Percentiles rank a stretch among this genome's conserved stretches.
These are phyloP conservation scores for bread wheat (Triticum aestivum) DNA, from an alignment of 176 grass and related monocot genomes.

Conservation along the genomic window DNA sequence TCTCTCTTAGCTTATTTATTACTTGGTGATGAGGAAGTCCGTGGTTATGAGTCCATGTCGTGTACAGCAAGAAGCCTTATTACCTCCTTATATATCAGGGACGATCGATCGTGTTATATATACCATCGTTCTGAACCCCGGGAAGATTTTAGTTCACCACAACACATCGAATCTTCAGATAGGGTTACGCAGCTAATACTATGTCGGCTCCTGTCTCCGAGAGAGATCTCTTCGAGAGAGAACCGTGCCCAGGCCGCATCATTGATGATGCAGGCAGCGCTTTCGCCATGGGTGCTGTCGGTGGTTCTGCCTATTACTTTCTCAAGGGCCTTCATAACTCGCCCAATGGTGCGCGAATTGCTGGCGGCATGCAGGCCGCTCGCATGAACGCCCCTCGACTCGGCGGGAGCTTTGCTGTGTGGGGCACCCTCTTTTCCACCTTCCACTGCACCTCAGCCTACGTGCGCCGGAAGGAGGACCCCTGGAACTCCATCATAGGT, in stretches of 20 bases:
- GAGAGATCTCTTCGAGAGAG: background rate
- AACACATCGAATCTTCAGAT: background rate
- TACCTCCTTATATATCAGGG: background rate
- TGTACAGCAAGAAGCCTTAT: constrained; percentile 18
- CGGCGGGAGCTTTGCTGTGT: constrained; percentile 40
- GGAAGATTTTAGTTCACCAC: background rate
- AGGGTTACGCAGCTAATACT: background rate
- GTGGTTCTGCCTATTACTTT: constrained; percentile 53
- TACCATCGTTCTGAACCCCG: background rate
- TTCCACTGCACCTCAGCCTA: constrained; percentile 89
- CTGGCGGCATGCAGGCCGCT: constrained; percentile 30
- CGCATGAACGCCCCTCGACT: constrained; percentile 41
- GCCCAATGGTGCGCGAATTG: constrained; percentile 35
- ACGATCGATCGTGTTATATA: constrained; percentile 10
- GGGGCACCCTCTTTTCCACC: constrained; percentile 26
- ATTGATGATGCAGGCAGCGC: constrained; percentile 12
- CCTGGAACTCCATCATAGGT: constrained; percentile 94
- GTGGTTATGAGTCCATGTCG: background rate
- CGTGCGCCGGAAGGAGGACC: constrained; percentile 87
- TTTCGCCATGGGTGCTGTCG: constrained; percentile 43
- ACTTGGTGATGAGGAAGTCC: background rate
- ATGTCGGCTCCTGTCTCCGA: constrained; percentile 18
- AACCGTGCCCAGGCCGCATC: constrained; percentile 48
- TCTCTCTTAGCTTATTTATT: background rate
- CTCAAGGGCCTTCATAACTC: constrained; percentile 45